phyloP scores from a whole-genome alignment of 352 stramenopile species.

The Pythium folliculosum region DNA sequence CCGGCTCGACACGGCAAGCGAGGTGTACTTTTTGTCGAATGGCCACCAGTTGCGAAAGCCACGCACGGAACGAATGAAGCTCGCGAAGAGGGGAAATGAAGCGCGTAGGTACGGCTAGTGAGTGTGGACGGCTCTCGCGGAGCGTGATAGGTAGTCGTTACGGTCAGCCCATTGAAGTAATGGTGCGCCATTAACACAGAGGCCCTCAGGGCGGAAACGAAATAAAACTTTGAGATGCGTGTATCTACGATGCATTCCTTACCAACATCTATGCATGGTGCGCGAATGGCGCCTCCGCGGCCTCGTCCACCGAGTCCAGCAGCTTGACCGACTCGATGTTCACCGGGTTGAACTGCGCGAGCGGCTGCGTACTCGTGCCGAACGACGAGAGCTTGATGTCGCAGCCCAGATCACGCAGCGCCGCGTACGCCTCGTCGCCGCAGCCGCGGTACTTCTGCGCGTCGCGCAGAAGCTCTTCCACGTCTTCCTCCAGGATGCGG shows the following conservation, averaged over 20 bases:
- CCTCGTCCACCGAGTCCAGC: conserved; percentile 49
- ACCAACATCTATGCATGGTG: conserved; percentile 9
- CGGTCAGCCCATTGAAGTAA: background rate
- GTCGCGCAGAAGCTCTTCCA: conserved; percentile 63
- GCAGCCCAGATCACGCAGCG: conserved; percentile 69
- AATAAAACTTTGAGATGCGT: conserved; percentile 7
- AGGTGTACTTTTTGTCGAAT: background rate
- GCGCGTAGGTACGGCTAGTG: background rate
- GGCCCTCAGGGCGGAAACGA: background rate
- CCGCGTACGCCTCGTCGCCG: conserved; percentile 78
- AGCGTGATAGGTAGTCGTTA: conserved; percentile 11
- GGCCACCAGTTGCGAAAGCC: background rate
- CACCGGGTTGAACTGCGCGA: conserved; percentile 67
- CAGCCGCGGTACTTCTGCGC: conserved; percentile 65
- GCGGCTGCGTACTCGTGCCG: conserved; percentile 34
- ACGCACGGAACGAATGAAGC: background rate
- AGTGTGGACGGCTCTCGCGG: background rate
- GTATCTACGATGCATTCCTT: background rate
- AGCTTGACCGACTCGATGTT: conserved; percentile 62
- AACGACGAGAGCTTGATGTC: conserved; percentile 72
- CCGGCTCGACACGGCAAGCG: background rate
- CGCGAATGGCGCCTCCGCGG: conserved; percentile 53
- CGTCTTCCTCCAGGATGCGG: conserved; percentile 64
- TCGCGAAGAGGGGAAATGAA: background rate
- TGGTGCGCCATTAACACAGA: background rate